Evolutionary conservation across 192 early-diverging fungal genomes (phyloP), one percentile per base, ranked within the genome.

Genomic region (Coemansia sp.): DNA sequence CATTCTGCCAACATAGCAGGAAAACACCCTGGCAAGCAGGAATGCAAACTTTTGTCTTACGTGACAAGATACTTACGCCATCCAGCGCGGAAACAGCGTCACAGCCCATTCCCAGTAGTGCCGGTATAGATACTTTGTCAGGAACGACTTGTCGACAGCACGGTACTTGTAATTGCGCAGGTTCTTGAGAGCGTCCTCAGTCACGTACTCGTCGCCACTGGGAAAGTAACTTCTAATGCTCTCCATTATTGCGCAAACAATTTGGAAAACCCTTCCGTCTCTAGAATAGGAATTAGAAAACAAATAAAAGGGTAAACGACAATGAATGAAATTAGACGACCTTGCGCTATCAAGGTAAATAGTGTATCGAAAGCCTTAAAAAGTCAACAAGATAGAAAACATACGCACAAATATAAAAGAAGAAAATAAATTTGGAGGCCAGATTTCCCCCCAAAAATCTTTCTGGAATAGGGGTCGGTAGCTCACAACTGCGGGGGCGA

Each of bases 51-150:
- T 7, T 31, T 7, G 31, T 31, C 31, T 31, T 31, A 31, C 31
- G 6, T 6, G 0, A 31, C 31, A 28, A n/a, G 55, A 57, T 38
- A 91, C 88, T 89, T 87, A 91, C 90, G 94, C 94, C 85, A 96
- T 86, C 93, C 93, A 96, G 68, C 89, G 76, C 15, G 94, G 94
- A 71, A 96, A 93, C 49, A 93, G 71, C 10, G 87, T 88, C 26
- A 94, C 88, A 15, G 88, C 87, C 85, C 89, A 90, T 68, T 91
- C 90, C 94, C 94, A 96, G 74, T 95, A 96, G 66, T 88, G 92
- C 24, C 74, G 82, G 23, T 95, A 82, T 25, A 96, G 77, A 68
- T 94, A 92, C 56, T 89, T 86, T 31, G 91, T 86, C 23, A 92
- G 71, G 38, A 86, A 87, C 14, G 92, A 94, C 84, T 92, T 87